phyloP scores from a whole-genome alignment of 2,329 filamentous ascomycete genomes.

The Rhytidhysteron rufulum region DNA sequence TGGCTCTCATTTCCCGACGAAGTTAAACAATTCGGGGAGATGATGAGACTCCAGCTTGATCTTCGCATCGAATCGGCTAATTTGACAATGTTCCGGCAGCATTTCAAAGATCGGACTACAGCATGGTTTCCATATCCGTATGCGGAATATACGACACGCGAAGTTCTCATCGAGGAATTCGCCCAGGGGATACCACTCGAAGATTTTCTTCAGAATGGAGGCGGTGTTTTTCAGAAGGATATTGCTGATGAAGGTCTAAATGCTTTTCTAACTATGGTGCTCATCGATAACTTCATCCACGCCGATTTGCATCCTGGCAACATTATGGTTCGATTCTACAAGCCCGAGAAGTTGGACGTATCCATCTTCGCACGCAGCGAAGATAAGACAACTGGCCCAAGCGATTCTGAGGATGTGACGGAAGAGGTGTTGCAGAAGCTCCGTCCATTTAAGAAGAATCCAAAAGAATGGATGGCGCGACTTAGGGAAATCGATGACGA shows the following conservation, averaged over 20 bases:
- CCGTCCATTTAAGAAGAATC: slow-evolving; percentile 66
- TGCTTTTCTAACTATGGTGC: slow-evolving; percentile 91
- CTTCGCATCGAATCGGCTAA: slow-evolving; percentile 93
- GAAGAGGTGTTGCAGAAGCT: slow-evolving; percentile 81
- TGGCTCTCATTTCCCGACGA: slow-evolving; percentile 97
- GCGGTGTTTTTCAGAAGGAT: slow-evolving; percentile 87
- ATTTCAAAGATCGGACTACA: slow-evolving; percentile 84
- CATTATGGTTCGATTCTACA: slow-evolving; percentile 99
- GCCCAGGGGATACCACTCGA: slow-evolving; percentile 89
- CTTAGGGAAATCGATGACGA: slow-evolving; percentile 76
- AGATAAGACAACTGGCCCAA: slow-evolving; percentile 28
- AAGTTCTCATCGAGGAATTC: slow-evolving; percentile 92
- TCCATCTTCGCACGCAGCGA: slow-evolving; percentile 45
- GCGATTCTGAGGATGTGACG: slow-evolving; percentile 69
- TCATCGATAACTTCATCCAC: slow-evolving; percentile 97
- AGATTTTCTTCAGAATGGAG: slow-evolving; percentile 86
- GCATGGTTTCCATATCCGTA: slow-evolving; percentile 98
- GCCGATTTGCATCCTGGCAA: slow-evolving; percentile 96
- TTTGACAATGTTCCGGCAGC: slow-evolving; percentile 78
- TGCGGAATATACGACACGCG: slow-evolving; percentile 83
- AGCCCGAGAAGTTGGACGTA: slow-evolving; percentile 69
- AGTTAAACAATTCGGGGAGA: slow-evolving; percentile 88
- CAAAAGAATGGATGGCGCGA: slow-evolving; percentile 67
- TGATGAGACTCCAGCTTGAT: slow-evolving; percentile 98
- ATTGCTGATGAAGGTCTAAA: slow-evolving; percentile 94